Evolutionary conservation across 2,329 filamentous ascomycete genomes (phyloP).

Genomic region (Alternaria gaisen): DNA sequence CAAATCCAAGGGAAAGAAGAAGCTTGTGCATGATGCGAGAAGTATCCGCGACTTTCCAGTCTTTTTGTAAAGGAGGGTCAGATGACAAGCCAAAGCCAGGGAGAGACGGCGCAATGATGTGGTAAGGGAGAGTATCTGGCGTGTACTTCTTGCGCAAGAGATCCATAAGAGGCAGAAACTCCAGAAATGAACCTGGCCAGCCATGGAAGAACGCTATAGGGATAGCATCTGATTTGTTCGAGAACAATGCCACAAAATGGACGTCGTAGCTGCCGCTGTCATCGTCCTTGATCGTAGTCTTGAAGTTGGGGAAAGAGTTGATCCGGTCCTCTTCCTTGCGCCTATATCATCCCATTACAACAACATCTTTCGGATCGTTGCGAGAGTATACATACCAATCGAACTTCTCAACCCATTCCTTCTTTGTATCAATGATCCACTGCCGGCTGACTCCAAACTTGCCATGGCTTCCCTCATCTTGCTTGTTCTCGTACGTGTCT

Average conservation of each 20-base stretch:
- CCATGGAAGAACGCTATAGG: conserved; percentile 65
- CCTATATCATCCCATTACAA: conserved; percentile 25
- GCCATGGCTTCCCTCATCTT: conserved; percentile 35
- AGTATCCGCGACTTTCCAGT: conserved; percentile 54
- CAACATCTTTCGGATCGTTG: background rate
- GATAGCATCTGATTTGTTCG: conserved; percentile 58
- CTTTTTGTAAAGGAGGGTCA: conserved; percentile 56
- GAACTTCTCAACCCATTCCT: conserved; percentile 44
- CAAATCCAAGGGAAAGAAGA: conserved; percentile 64
- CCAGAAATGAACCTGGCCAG: conserved; percentile 63
- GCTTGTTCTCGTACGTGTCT: conserved; percentile 41
- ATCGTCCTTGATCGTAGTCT: conserved; percentile 52
- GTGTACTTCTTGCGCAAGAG: conserved; percentile 60
- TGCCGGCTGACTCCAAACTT: conserved; percentile 43
- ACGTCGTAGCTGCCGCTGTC: conserved; percentile 52
- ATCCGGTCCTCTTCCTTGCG: conserved; percentile 53
- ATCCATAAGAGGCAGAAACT: conserved; percentile 64
- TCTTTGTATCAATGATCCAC: conserved; percentile 44
- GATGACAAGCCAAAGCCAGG: conserved; percentile 64
- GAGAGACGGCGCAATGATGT: conserved; percentile 65
- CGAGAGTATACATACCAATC: conserved; percentile 37
- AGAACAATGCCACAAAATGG: conserved; percentile 66
- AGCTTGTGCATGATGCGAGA: conserved; percentile 60
- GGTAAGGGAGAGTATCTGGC: conserved; percentile 62
- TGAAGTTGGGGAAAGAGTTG: conserved; percentile 63